Evolutionary conservation across 768 basidiomycete genomes (phyloP), one percentile per base, ranked within the genome.

Genomic region (Mycena metata): DNA sequence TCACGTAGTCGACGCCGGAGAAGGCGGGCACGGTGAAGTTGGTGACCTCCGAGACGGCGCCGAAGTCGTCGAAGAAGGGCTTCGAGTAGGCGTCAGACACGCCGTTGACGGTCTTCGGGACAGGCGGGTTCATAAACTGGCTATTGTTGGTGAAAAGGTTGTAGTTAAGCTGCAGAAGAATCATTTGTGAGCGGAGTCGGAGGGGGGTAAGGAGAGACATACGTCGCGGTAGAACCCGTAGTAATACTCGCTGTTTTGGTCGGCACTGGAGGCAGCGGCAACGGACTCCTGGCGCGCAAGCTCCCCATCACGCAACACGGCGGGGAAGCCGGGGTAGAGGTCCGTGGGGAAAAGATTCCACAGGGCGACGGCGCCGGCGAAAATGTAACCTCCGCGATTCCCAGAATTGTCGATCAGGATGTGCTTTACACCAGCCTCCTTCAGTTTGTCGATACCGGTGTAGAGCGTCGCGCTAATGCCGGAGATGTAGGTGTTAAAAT

Each of bases 21-120:
- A 65, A 19, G n/a, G 71, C 51, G 3, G 60, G 39, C 15, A 66
- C 47, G 45, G 69, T 70, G 64, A 54, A 57, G 52, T 69, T 72
- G 11, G 66, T 58, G 16, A 55, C 62, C 30, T 62, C 63, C 16
- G 56, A 45, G 33, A 9, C 36, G 46, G 49, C 60, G 15, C 71
- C 71, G 41, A 72, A 72, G 58, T 72, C 71, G 62, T 72, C 71
- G 41, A 70, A 61, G 66, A 72, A 67, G 39, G 24, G 41, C 24
- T 72, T 49, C 30, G 71, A 70, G 59, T 59, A 72, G 6, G 71
- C 65, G 45, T 72, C 71, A 0, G 19, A 1, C 46, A 72, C 42
- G 35, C 71, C 71, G 59, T 72, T 72, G 35, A 72, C 43, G 9
- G 19, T 49, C 45, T 66, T 57, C 3, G 71, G 65, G 0, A 72